Conservation (phyloP, 2,329 filamentous ascomycete species). For the Epichloe scottii region DNA sequence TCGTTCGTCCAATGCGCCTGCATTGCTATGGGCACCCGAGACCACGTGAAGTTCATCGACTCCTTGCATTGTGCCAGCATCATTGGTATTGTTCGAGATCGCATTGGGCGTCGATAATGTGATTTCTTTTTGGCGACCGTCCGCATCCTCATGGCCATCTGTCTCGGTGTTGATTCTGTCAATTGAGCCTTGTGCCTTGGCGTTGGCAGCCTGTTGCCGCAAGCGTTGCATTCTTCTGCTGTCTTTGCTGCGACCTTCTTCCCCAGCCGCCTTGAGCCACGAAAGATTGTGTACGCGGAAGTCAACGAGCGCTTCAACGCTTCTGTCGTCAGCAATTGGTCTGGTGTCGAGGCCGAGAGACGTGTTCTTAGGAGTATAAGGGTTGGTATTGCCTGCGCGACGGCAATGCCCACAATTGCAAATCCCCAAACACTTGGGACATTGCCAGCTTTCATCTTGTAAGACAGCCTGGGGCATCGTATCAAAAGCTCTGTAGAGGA, state of each 20-base stretch:
- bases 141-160: conserved; percentile 9
- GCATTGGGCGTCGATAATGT: not conserved
- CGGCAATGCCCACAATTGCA: conserved; percentile 81
- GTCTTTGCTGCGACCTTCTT: conserved; percentile 43
- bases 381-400: conserved; percentile 49
- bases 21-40: not conserved
- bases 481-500: conserved; percentile 82
- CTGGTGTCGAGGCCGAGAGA: conserved; percentile 84
- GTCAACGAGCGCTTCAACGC: conserved; percentile 80
- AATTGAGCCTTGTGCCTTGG: conserved; percentile 37
- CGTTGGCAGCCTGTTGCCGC: conserved; percentile 42
- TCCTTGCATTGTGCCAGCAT: not conserved
- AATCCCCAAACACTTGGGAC: conserved; percentile 72
- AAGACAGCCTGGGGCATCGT: conserved; percentile 73
- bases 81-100: not conserved
- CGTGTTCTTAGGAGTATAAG: conserved; percentile 79
- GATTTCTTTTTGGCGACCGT: conserved; percentile 1
- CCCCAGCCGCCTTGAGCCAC: conserved; percentile 57
- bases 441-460: conserved; percentile 73
- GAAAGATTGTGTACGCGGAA: conserved; percentile 79
- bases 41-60: not conserved
- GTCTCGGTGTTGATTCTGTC: conserved; percentile 15
- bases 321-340: conserved; percentile 79
- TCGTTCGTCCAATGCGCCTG: not conserved
- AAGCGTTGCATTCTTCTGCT: conserved; percentile 45